A percentile compares a stretch with the other conserved stretches of the same genome.
Conservation (phyloP, 352 stramenopile species). For the Phytopythium kandeliae region DNA sequence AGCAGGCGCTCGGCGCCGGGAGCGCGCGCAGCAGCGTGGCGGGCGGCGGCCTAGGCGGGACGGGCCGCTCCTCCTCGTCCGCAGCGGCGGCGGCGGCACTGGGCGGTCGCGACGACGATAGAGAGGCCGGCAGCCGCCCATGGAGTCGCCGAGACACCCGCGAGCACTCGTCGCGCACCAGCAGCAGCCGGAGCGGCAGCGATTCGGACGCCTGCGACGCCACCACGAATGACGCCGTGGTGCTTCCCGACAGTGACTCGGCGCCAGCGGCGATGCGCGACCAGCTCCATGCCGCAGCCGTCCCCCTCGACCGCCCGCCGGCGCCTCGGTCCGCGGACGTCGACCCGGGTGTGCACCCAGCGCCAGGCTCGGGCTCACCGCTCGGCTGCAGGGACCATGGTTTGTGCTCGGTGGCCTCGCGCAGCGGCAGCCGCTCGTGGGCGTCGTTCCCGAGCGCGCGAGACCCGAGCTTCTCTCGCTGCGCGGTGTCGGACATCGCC, state of each 20-base stretch:
- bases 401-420: neutral
- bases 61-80: neutral
- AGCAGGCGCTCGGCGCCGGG: slow-evolving; percentile 12
- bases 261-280: too few relatives aligned
- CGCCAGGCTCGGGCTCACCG: too few relatives aligned
- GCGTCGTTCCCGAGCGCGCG: slow-evolving; percentile 6
- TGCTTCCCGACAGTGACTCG: too few relatives aligned
- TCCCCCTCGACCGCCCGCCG: neutral
- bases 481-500: slow-evolving; percentile 30
- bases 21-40: neutral
- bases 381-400: too few relatives aligned
- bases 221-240: neutral
- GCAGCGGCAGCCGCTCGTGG: neutral
- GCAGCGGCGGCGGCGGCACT: neutral
- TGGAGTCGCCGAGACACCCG: neutral
- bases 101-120: neutral
- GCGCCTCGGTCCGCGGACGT: neutral
- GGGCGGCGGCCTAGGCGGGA: neutral
- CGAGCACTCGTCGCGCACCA: slow-evolving; percentile 5
- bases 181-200: slow-evolving; percentile 10
- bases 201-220: neutral
- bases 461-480: slow-evolving; percentile 20
- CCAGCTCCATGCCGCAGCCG: neutral
- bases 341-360: neutral
- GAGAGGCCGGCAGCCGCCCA: neutral